A percentile compares a stretch with the other conserved stretches of the same genome.
phyloP scores from a whole-genome alignment of 148 eudicot genomes.

The Silene uniflora region DNA sequence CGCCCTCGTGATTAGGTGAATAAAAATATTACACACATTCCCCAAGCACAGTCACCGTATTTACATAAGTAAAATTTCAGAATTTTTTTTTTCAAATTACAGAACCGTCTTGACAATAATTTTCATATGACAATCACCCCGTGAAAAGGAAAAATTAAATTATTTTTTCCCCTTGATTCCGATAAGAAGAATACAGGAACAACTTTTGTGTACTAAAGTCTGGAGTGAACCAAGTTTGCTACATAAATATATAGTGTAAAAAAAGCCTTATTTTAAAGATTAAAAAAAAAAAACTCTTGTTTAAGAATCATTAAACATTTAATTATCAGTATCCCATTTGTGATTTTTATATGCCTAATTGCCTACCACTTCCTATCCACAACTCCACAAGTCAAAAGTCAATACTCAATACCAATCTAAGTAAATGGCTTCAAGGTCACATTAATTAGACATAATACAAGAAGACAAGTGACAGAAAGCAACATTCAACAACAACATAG shows the following conservation, averaged over 20 bases:
- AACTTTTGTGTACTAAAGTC: background rate
- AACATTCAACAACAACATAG: background rate
- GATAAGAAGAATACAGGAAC: background rate
- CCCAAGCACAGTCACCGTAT: background rate
- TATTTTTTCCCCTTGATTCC: background rate
- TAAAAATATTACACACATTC: background rate
- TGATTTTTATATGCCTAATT: background rate
- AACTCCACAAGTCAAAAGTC: background rate
- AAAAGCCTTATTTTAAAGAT: no score
- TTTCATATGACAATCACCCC: no score
- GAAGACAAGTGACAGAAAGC: background rate
- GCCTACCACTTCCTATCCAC: no score
- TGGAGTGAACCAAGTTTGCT: background rate
- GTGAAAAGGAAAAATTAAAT: no score
- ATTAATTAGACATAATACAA: background rate
- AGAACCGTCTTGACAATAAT: no score
- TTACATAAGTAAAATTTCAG: no score
- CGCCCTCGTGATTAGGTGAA: background rate
- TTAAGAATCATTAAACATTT: background rate
- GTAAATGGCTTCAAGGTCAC: background rate
- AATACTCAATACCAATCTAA: conserved; percentile 1
- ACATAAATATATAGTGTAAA: background rate
- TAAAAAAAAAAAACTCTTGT: background rate
- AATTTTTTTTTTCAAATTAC: no score
- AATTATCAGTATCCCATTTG: background rate